Base-by-base conservation (phyloP, 345 rosid genomes). In the Euphorbia tirucalli region DNA sequence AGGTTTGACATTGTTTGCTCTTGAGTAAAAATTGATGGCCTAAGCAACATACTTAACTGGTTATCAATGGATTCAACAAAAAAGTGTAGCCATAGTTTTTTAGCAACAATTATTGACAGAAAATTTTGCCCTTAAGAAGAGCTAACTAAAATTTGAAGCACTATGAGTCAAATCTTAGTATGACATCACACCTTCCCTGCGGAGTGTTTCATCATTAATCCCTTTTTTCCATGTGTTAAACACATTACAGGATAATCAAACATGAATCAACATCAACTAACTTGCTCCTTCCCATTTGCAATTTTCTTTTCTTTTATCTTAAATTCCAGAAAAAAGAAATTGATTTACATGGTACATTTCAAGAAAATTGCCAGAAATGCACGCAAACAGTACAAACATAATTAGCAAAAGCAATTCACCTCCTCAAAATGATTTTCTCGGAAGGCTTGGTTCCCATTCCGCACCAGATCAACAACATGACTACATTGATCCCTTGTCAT, bases 11-110 rank as follows among this genome's bases (percentile, higher is more conserved):
- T 78, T 83, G 74, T 85, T 85, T 68, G 98, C 98, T 76, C 87
- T 90, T 24, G 96, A 83, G 82, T 87, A 94, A 78, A 68, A 81
- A 72, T 79, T 81, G 78, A 92, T 87, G 8, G 98, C 92, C 98
- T 92, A 82, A 68, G 64, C 39, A 65, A 67, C 46, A 57, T 31
- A 71, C 1, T 3, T 21, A 71, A 75, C 48, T 28, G 21, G 61
- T 77, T 75, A 77, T 65, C 56, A 55, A 0, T 27, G 4, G 21
- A 24, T 44, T 44, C 14, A 65, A 46, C 3, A 11, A 28, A 48
- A 61, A 41, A 64, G 32, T 11, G 22, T 24, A 65, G 30, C n/a
- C 54, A 10, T 24, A 43, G 16, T 39, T 9, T 43, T 43, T 41
- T 9, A 21, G 39, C 9, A 65, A 18, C 11, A 10, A 39, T 16